Base-by-base conservation (phyloP, 2,329 filamentous ascomycete genomes). In the Pezicula carpinea region DNA sequence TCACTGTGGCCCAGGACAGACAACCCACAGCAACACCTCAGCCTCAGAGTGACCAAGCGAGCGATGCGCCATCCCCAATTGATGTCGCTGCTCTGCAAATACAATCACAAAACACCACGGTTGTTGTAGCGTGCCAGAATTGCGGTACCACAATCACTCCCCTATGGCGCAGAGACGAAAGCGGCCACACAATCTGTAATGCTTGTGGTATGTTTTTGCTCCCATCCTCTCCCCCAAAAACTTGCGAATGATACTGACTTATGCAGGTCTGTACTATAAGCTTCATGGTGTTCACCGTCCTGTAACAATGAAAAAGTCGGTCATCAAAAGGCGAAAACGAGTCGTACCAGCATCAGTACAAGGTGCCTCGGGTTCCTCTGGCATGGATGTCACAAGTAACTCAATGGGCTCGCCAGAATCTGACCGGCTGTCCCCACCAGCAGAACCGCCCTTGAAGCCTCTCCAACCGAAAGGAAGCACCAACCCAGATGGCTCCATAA, bases 241-340 rank as follows among this genome's bases (percentile, higher is more conserved):
- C 13, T 29, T 3, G n/a, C n/a, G n/a, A n/a, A 4, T 10, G 6
- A 43, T 43, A 46, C 55, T 60, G 35, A 59, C 41, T 35, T 22
- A 18, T 41, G 5, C 31, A 96, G 90, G 92, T 4, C 73, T 99
- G 3, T 99, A 99, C 66, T 59, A 95, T 71, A 97, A 97, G 67
- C 81, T 99, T 3, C 93, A 99, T 64, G 91, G 91, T 46, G 83
- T 90, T 23, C 92, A 96, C 66, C 80, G 93, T 35, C 93, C 93
- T 0, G 89, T 93, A 5, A 89, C 89, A n/a, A 97, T 99, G 93
- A 99, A 97, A 69, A 97, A 96, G 67, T 87, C 89, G 3, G 87
- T 95, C 21, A 99, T 99, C 66, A 97, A 99, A 69, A 82, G 93
- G 52, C 79, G 93, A 51, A 97, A 97, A 74, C 84, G 93, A 49